Conservation (phyloP, 805 yeast species). For the Kodamaea neixiangensis region DNA sequence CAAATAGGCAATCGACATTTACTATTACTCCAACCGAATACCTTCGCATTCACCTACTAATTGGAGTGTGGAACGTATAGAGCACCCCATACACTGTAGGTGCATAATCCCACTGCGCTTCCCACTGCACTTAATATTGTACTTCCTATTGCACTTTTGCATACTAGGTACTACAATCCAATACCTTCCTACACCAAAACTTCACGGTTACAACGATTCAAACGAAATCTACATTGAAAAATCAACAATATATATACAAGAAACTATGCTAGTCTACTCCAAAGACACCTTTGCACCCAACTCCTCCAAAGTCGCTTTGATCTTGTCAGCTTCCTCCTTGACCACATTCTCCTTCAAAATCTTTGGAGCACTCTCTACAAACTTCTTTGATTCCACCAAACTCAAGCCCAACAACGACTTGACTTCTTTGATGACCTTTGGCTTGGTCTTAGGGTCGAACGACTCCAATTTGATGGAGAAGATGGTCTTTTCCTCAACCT, state of each 20-base stretch:
- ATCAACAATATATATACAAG: slow-evolving; percentile 9
- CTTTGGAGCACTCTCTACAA: slow-evolving; percentile 98
- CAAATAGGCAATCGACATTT: too few relatives aligned
- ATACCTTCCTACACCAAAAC: not conserved
- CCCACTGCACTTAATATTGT: too few relatives aligned
- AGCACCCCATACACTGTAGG: not conserved
- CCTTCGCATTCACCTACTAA: not conserved
- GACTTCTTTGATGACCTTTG: slow-evolving; percentile 97
- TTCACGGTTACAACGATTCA: too few relatives aligned
- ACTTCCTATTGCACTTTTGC: too few relatives aligned
- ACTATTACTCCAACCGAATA: too few relatives aligned
- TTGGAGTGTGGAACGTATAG: not conserved
- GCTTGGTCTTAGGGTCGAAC: slow-evolving; percentile 92
- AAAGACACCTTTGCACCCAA: slow-evolving; percentile 91
- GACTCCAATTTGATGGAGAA: slow-evolving; percentile 90
- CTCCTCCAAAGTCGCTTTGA: slow-evolving; percentile 88
- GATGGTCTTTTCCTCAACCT: slow-evolving; percentile 86
- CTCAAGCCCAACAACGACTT: slow-evolving; percentile 88
- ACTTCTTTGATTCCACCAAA: slow-evolving; percentile 94
- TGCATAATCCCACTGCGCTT: too few relatives aligned
- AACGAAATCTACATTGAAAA: not conserved
- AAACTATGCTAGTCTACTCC: slow-evolving; percentile 52
- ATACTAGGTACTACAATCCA: too few relatives aligned
- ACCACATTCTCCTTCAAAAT: slow-evolving; percentile 91
- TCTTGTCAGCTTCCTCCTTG: slow-evolving; percentile 97